Base-by-base conservation (phyloP, 148 eudicot genomes). In the Dianthus caryophyllus region DNA sequence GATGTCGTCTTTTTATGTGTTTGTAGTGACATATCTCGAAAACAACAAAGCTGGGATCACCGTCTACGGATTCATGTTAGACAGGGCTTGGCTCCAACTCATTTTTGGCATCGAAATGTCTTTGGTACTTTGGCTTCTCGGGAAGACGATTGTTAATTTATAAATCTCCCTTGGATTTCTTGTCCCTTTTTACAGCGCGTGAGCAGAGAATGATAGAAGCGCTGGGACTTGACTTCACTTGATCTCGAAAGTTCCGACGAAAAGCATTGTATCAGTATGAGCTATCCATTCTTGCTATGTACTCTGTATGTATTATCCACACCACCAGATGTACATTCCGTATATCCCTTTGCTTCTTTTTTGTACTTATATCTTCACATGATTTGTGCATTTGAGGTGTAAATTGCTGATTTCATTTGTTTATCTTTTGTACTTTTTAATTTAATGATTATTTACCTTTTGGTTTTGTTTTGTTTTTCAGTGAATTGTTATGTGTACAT, bases 21-120 rank as follows among this genome's bases (percentile, higher is more conserved):
- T 71, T 48, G 21, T 81, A 90, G 97, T 90, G 73, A 84, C 85
- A 9, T 88, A 88, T 65, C 80, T 88, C 33, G 95, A 88, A 80
- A 84, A 82, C 82, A 88, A 90, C 73, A 81, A 76, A 80, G 95
- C 97, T 33, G 97, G 95, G 61, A 88, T 90, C 39, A 86, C 95
- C 3, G 73, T 88, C 18, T 90, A 79, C 38, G 97, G 97, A 8
- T 88, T 84, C 67, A 79, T 84, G 91, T 66, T 90, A 72, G 97
- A 90, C 46, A 84, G 97, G 61, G 77, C 82, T 8, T 84, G 87
- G 31, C 88, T 90, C 6, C 89, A 83, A 76, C 83, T 88, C 43
- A 88, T 90, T 71, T 88, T 85, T 39, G 87, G 89, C 26, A 80
- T 84, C 21, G 95, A 90, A 82, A 36, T 90, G 66, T 82, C 97